These are phyloP conservation scores for Ustilago curta DNA, from an alignment of 1,284 basidiomycete genomes.

Conservation along the genomic window DNA sequence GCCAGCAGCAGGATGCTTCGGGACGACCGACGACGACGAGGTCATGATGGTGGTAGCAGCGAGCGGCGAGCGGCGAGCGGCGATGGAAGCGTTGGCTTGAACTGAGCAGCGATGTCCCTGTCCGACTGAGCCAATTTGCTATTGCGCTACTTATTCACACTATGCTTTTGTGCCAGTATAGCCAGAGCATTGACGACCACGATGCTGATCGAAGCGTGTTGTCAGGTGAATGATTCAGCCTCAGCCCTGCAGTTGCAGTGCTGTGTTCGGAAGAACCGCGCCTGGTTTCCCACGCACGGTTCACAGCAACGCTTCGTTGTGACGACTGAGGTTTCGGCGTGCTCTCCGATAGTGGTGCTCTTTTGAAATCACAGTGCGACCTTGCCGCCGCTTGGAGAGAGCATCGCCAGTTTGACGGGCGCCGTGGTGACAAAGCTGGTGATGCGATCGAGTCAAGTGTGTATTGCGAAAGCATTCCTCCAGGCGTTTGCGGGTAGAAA, in stretches of 20 bases:
- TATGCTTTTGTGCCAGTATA: not conserved
- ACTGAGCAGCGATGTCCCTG: too few species aligned
- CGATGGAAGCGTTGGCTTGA: too few species aligned
- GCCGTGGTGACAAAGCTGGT: not conserved
- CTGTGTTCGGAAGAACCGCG: constrained; percentile 4
- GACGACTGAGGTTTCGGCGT: not conserved
- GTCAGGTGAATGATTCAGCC: constrained; percentile 9
- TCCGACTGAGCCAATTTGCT: not conserved
- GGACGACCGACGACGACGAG: not conserved
- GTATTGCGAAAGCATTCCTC: not conserved
- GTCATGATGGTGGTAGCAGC: constrained; percentile 16
- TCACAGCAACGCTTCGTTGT: not conserved
- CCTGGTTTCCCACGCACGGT: constrained; percentile 5
- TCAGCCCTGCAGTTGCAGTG: not conserved
- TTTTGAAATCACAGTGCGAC: not conserved
- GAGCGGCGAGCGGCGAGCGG: not conserved
- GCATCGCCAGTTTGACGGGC: not conserved
- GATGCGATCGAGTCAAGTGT: not conserved
- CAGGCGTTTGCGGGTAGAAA: not conserved
- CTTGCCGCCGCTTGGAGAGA: not conserved
- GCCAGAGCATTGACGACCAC: not conserved
- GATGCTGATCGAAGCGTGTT: not conserved
- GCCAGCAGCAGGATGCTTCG: not conserved
- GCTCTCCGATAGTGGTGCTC: not conserved
- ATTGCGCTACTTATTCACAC: too few species aligned